A percentile compares a stretch with the other conserved stretches of the same genome.
Evolutionary conservation across 345 rosid genomes (phyloP).

Genomic region (Sonneratia alba): DNA sequence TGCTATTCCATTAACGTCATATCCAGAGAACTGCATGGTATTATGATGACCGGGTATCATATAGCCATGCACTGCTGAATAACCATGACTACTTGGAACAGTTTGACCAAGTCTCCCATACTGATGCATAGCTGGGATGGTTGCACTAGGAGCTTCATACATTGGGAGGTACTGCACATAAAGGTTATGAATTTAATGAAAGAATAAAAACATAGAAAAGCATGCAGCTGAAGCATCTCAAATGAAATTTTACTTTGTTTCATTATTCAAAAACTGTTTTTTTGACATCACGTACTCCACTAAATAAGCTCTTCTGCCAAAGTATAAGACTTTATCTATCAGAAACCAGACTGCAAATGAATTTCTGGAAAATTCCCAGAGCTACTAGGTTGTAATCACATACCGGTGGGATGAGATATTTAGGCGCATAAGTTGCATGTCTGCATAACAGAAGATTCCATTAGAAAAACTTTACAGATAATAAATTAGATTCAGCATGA

Average conservation of each 20-base stretch:
- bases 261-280: neutral
- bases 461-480: neutral
- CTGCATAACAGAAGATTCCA: conserved; percentile 25
- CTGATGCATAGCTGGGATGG: conserved; percentile 50
- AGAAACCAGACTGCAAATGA: neutral
- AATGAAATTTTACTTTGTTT: neutral
- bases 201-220: conserved; percentile 9
- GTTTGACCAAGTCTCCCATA: conserved; percentile 58
- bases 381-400: conserved; percentile 1
- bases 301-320: neutral
- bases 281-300: no score
- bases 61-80: conserved; percentile 60
- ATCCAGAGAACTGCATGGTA: conserved; percentile 54
- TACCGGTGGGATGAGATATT: conserved; percentile 69
- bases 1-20: conserved; percentile 43
- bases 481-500: neutral
- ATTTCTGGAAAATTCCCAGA: neutral
- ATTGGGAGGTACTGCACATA: conserved; percentile 69
- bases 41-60: conserved; percentile 63
- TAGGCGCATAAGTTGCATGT: conserved; percentile 61
- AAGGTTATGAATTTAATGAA: conserved; percentile 61
- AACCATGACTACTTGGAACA: conserved; percentile 56
- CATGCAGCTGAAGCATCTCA: neutral
- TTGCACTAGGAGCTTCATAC: conserved; percentile 69
- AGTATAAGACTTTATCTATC: neutral